phyloP scores from a whole-genome alignment of 805 yeast genomes.

The Candida sanyiensis region DNA sequence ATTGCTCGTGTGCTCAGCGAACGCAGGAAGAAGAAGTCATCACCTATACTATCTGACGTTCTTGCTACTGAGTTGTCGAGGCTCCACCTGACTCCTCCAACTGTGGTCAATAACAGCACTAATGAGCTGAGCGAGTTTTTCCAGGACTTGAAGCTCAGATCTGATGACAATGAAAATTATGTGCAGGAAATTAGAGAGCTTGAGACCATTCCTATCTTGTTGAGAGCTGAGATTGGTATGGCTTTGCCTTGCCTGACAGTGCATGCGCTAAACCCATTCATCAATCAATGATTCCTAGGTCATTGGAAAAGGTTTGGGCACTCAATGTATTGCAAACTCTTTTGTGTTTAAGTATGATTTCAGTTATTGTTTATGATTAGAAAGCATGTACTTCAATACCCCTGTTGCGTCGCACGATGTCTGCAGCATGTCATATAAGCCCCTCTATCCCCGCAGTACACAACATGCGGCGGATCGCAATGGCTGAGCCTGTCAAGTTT shows the following conservation, averaged over 20 bases:
- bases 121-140: conserved; percentile 51
- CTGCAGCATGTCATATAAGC: too few species aligned
- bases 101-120: conserved; percentile 15
- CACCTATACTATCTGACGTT: conserved; percentile 28
- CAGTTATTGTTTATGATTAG: neutral
- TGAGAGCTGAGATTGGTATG: conserved; percentile 92
- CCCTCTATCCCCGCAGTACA: too few species aligned
- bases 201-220: conserved; percentile 72
- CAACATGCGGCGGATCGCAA: too few species aligned
- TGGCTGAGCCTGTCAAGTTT: too few species aligned
- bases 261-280: conserved; percentile 84
- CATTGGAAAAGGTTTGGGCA: too few species aligned
- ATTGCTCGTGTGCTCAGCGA: conserved; percentile 55
- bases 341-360: too few species aligned
- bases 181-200: conserved; percentile 82
- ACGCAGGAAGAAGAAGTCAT: conserved; percentile 15
- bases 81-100: conserved; percentile 44
- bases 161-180: conserved; percentile 48
- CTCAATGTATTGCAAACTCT: too few species aligned
- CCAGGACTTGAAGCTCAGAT: conserved; percentile 48
- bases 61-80: conserved; percentile 43
- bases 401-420: conserved; percentile 1
- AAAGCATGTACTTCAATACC: neutral
- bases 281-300: conserved; percentile 22
- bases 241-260: conserved; percentile 93